Conservation (phyloP, 1,284 basidiomycete genomes). For the Heterobasidion parviporum region DNA sequence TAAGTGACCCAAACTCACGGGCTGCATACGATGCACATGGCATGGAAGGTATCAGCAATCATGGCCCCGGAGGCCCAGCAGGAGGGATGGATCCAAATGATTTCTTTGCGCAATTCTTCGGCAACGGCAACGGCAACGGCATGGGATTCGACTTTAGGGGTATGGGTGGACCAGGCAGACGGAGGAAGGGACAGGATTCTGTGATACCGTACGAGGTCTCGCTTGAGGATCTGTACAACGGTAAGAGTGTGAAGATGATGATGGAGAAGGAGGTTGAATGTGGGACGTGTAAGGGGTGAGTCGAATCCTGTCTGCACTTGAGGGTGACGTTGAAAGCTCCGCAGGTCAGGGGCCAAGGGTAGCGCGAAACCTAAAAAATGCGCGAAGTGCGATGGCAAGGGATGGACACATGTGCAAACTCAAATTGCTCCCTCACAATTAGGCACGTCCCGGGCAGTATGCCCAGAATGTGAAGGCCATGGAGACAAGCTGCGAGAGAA, state of each 20-base stretch:
- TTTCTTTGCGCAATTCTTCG: constrained; percentile 78
- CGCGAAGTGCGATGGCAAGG: constrained; percentile 78
- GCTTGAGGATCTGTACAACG: constrained; percentile 89
- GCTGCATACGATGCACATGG: constrained; percentile 80
- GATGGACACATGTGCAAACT: constrained; percentile 58
- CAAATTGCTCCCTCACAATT: constrained; percentile 45
- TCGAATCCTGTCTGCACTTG: constrained; percentile 6
- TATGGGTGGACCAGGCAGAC: constrained; percentile 29
- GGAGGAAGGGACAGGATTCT: constrained; percentile 61
- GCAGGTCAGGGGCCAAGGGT: constrained; percentile 73
- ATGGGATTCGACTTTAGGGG: constrained; percentile 56
- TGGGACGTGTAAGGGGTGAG: constrained; percentile 73
- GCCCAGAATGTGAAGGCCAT: constrained; percentile 73
- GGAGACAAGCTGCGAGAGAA: constrained; percentile 84
- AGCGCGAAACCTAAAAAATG: constrained; percentile 79
- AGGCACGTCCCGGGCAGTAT: constrained; percentile 48
- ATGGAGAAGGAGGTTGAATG: constrained; percentile 85
- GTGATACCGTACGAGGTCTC: constrained; percentile 80
- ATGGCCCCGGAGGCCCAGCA: constrained; percentile 32
- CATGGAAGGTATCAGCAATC: constrained; percentile 54
- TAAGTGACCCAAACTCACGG: constrained; percentile 72
- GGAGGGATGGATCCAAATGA: constrained; percentile 50
- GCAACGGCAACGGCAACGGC: constrained; percentile 20
- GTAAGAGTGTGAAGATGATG: constrained; percentile 84
- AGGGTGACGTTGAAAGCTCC: constrained; percentile 4